Conservation (phyloP, 805 yeast genomes). For the Candida golubevii region DNA sequence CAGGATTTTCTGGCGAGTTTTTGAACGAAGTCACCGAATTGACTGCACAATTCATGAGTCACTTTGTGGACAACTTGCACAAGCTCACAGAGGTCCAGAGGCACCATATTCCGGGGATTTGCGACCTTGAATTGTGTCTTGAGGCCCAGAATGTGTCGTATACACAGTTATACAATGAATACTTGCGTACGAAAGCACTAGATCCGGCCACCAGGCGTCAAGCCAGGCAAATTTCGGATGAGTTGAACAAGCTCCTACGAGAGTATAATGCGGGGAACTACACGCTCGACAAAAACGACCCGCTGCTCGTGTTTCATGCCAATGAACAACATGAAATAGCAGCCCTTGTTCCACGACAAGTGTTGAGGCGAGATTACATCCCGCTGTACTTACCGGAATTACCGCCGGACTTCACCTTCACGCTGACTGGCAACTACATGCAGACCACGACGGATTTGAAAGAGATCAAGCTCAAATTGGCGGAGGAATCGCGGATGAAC, state of each 20-base stretch:
- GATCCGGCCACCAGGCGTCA: constrained; percentile 1
- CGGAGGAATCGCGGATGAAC: constrained; percentile 75
- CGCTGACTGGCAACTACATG: constrained; percentile 66
- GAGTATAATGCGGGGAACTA: constrained; percentile 16
- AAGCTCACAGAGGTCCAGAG: constrained; percentile 57
- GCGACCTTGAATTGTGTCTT: constrained; percentile 47
- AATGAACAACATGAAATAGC: constrained; percentile 49
- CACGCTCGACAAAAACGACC: constrained; percentile 30
- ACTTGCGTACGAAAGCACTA: constrained; percentile 10
- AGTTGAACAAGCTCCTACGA: constrained; percentile 11
- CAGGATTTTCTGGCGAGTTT: constrained; percentile 24
- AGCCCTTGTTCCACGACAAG: constrained; percentile 51
- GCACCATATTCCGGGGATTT: constrained; percentile 48
- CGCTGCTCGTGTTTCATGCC: constrained; percentile 51
- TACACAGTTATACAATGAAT: constrained; percentile 37
- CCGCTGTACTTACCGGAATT: constrained; percentile 80
- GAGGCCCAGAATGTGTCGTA: constrained; percentile 39
- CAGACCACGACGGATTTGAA: constrained; percentile 65
- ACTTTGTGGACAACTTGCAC: constrained; percentile 40
- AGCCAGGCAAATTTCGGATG: constrained; percentile 5
- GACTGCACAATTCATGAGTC: constrained; percentile 28
- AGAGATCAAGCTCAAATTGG: constrained; percentile 63
- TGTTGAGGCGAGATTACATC: constrained; percentile 40
- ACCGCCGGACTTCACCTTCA: constrained; percentile 93
- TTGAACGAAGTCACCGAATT: constrained; percentile 28